phyloP scores from a whole-genome alignment of 305 asterid genomes.

The Solanum aculeatissimum region DNA sequence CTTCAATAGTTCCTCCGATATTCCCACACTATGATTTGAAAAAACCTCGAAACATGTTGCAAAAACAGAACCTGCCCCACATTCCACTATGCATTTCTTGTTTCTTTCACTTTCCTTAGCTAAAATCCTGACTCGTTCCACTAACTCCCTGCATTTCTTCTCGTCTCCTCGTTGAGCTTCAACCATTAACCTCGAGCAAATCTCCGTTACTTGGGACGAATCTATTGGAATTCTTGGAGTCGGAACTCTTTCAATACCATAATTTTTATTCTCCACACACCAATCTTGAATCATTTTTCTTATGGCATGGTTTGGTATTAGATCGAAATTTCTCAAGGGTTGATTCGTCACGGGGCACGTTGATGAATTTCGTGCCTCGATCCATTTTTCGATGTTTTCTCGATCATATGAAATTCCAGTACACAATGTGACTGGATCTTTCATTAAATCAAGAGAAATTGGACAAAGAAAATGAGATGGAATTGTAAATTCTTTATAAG shows the following conservation, averaged over 20 bases:
- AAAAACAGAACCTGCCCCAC: constrained; percentile 42
- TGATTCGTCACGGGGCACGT: constrained; percentile 87
- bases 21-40: constrained; percentile 16
- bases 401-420: constrained; percentile 87
- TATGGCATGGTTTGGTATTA: constrained; percentile 60
- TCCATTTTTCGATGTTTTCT: constrained; percentile 75
- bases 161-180: constrained; percentile 26
- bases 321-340: constrained; percentile 25
- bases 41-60: constrained; percentile 46
- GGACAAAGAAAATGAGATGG: constrained; percentile 66
- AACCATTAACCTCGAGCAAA: constrained; percentile 24
- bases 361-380: constrained; percentile 27
- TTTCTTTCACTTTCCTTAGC: constrained; percentile 70
- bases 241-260: constrained; percentile 75
- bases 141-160: constrained; percentile 27
- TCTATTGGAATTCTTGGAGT: constrained; percentile 64
- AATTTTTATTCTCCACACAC: constrained; percentile 64
- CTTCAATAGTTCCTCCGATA: constrained; percentile 17
- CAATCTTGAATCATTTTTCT: constrained; percentile 85
- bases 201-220: constrained; percentile 30
- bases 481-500: constrained; percentile 36
- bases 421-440: constrained; percentile 78
- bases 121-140: constrained; percentile 27
- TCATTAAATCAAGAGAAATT: constrained; percentile 70
- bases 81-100: constrained; percentile 38